Conservation (phyloP, 306 rosid genomes). For the Chamaecrista fasciculata region DNA sequence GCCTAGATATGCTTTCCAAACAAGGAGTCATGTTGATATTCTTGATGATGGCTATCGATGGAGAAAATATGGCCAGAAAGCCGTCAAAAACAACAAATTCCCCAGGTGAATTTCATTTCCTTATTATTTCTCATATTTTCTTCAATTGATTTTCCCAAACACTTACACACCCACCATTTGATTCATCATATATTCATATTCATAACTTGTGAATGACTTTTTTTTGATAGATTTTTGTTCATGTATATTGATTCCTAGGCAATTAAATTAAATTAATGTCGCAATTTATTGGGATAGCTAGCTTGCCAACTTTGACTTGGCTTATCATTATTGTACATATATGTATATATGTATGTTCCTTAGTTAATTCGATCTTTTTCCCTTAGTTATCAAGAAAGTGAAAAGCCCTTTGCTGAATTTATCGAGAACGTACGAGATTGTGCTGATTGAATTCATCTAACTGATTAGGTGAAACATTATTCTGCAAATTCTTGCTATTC, state of each 20-base stretch:
- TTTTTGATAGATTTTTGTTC: too few relatives aligned
- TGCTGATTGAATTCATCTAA: neutral
- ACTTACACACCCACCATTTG: too few relatives aligned
- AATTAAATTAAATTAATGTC: neutral
- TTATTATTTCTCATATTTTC: neutral
- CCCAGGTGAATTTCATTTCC: slow-evolving; percentile 50
- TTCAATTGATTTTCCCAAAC: too few relatives aligned
- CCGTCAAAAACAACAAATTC: slow-evolving; percentile 72
- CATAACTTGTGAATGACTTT: too few relatives aligned
- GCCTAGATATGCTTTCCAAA: slow-evolving; percentile 77
- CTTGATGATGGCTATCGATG: slow-evolving; percentile 87
- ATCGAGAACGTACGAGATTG: neutral
- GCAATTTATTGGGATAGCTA: too few relatives aligned
- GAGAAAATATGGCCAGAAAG: slow-evolving; percentile 88
- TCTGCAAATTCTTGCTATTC: neutral
- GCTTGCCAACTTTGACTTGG: slow-evolving; percentile 25
- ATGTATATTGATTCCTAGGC: too few relatives aligned
- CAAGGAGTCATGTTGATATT: slow-evolving; percentile 71
- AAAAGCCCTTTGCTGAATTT: neutral
- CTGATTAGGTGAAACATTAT: neutral
- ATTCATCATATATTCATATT: too few relatives aligned
- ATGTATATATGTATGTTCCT: too few relatives aligned
- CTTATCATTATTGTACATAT: neutral
- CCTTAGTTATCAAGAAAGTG: too few relatives aligned
- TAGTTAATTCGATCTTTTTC: too few relatives aligned